phyloP scores from a whole-genome alignment of 768 basidiomycete genomes.

The Mycena indigotica region DNA sequence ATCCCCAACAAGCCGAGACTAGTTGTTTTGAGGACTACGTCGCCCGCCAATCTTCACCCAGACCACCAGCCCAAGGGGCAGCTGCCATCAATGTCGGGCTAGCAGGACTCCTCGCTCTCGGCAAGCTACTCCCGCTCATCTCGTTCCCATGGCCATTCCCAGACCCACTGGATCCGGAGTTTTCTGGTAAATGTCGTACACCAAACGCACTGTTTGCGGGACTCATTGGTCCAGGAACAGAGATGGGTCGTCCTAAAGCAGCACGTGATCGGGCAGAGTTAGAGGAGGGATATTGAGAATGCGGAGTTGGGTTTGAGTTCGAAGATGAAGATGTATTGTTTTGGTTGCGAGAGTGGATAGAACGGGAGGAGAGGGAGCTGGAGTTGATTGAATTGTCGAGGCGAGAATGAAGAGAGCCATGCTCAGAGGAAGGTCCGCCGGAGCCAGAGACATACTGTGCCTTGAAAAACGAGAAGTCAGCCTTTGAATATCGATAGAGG shows the following conservation, averaged over 20 bases:
- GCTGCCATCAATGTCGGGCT: constrained; percentile 7
- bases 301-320: background rate
- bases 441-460: constrained; percentile 12
- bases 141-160: background rate
- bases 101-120: constrained; percentile 6
- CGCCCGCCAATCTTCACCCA: constrained; percentile 21
- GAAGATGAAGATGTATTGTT: background rate
- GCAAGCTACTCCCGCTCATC: background rate
- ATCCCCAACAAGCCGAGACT: background rate
- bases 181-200: constrained; percentile 2
- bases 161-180: constrained; percentile 14
- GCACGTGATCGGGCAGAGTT: constrained; percentile 8
- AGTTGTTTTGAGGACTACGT: constrained; percentile 14
- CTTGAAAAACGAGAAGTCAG: background rate
- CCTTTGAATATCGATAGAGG: background rate
- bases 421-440: constrained; percentile 10
- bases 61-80: constrained; percentile 19
- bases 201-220: constrained; percentile 21
- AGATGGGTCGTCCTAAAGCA: constrained; percentile 5
- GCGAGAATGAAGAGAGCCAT: constrained; percentile 22
- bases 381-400: constrained; percentile 5
- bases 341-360: background rate
- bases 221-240: constrained; percentile 20
- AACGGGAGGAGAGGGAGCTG: constrained; percentile 11
- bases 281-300: constrained; percentile 18